phyloP scores from a whole-genome alignment of 805 yeast genomes.

The Kuraishia cidri region DNA sequence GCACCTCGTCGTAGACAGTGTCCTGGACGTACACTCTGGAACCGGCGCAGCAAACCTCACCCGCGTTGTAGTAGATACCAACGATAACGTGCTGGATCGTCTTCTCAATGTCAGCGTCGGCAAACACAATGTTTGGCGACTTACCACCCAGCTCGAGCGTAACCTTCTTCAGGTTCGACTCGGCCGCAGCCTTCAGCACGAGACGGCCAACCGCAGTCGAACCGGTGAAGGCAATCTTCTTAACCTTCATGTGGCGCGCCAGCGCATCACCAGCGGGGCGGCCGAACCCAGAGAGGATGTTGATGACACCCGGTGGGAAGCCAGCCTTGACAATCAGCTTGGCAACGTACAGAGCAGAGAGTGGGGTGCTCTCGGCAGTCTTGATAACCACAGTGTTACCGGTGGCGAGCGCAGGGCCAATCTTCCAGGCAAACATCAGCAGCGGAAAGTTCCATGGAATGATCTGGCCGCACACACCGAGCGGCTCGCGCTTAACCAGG shows the following conservation, averaged over 20 bases:
- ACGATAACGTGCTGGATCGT: conserved; percentile 60
- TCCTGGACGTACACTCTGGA: conserved; percentile 81
- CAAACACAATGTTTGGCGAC: conserved; percentile 77
- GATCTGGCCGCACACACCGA: conserved; percentile 93
- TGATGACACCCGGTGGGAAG: conserved; percentile 85
- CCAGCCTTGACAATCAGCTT: conserved; percentile 72
- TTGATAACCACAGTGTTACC: conserved; percentile 86
- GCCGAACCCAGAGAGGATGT: conserved; percentile 84
- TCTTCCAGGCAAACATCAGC: conserved; percentile 90
- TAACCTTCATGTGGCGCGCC: conserved; percentile 68
- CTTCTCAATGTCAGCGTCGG: conserved; percentile 60
- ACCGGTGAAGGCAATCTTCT: conserved; percentile 93
- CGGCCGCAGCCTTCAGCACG: conserved; percentile 66
- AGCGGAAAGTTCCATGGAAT: conserved; percentile 98
- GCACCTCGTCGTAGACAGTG: conserved; percentile 57
- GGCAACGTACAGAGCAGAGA: conserved; percentile 74
- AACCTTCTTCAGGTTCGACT: conserved; percentile 62
- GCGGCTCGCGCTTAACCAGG: conserved; percentile 80
- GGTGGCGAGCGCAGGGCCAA: conserved; percentile 87
- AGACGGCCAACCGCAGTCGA: conserved; percentile 81
- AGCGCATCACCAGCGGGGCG: conserved; percentile 76
- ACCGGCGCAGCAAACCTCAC: conserved; percentile 92
- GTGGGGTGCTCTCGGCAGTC: conserved; percentile 88
- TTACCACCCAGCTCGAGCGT: conserved; percentile 87
- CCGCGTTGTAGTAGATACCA: conserved; percentile 83